Evolutionary conservation across 257 asterid species (phyloP), one percentile per base, ranked within the genome.

Genomic region (Scutellaria galericulata): DNA sequence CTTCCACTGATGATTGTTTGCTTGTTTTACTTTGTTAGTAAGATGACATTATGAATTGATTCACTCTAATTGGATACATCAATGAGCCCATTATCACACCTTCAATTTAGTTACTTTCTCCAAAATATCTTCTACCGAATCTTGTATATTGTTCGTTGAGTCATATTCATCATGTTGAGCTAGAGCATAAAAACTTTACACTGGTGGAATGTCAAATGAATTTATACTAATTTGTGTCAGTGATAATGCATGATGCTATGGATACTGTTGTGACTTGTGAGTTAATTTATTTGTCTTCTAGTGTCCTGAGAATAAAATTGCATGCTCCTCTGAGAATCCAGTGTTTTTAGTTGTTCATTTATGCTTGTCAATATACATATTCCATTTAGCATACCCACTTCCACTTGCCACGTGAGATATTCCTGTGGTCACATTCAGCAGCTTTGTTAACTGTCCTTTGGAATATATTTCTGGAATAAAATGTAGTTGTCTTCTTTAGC

Each of bases 341-440:
- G 60, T 77, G 39, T 59, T 78, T 63, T 66, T 66, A 9, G 74
- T 50, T 64, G 69, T 71, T 64, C 68, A 48, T 62, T 71, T 77
- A 48, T 47, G 60, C 64, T 18, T 24, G 62, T 45, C 35, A 44
- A 9, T 27, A 14, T 72, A 27, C 71, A 41, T 66, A 40, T 72
- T 45, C 46, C 63, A 10, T 55, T 42, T 13, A 50, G 18, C 24
- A 31, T 39, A 31, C 47, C 66, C 42, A 44, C 51, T 62, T 60
- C 47, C 40, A 22, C 68, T 50, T 50, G 60, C 41, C 52, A 51
- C 39, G 13, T 44, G 48, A 66, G 46, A 35, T 53, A 68, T 61
- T 44, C 63, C 53, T 13, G 9, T 54, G 51, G 56, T 37, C 35
- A 35, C 35, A 55, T 45, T n/a, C 46, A n/a, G 31, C 42, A 31